These are phyloP conservation scores for Colletotrichum tropicale DNA, from an alignment of 2,329 filamentous ascomycete genomes.

Conservation along the genomic window DNA sequence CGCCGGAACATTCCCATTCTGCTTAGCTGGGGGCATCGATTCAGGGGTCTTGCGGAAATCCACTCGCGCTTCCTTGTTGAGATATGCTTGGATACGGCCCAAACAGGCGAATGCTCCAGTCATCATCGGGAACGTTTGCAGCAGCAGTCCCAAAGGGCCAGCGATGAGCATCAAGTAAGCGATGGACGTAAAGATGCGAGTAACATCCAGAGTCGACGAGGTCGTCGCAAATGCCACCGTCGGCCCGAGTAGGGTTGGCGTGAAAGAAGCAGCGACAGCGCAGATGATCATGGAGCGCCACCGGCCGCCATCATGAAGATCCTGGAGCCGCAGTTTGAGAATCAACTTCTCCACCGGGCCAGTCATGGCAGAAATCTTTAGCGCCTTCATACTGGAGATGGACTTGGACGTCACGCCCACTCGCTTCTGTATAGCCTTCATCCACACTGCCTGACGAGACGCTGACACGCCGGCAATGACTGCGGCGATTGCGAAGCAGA, in stretches of 20 bases:
- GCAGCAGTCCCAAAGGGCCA: conserved; percentile 30
- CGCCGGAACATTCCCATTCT: background rate
- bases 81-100: conserved; percentile 38
- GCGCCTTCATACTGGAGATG: conserved; percentile 39
- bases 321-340: conserved; percentile 36
- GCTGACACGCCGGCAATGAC: background rate
- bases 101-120: conserved; percentile 35
- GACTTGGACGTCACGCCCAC: conserved; percentile 28
- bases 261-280: conserved; percentile 32
- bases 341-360: conserved; percentile 31
- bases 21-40: background rate
- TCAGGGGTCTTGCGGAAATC: background rate
- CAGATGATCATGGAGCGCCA: conserved; percentile 28
- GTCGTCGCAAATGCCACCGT: conserved; percentile 36
- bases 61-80: conserved; percentile 32
- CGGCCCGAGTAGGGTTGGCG: conserved; percentile 38
- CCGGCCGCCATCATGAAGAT: conserved; percentile 30
- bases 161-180: conserved; percentile 38
- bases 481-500: background rate
- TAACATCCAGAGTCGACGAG: conserved; percentile 25
- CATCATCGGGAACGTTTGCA: conserved; percentile 34
- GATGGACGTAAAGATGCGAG: conserved; percentile 35
- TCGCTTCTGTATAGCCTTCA: conserved; percentile 25
- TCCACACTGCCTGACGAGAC: conserved; percentile 25
- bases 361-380: conserved; percentile 42